Evolutionary conservation across 2,329 filamentous ascomycete species (phyloP), one percentile per base, ranked within the genome.

Genomic region (Fusarium pininemorale): DNA sequence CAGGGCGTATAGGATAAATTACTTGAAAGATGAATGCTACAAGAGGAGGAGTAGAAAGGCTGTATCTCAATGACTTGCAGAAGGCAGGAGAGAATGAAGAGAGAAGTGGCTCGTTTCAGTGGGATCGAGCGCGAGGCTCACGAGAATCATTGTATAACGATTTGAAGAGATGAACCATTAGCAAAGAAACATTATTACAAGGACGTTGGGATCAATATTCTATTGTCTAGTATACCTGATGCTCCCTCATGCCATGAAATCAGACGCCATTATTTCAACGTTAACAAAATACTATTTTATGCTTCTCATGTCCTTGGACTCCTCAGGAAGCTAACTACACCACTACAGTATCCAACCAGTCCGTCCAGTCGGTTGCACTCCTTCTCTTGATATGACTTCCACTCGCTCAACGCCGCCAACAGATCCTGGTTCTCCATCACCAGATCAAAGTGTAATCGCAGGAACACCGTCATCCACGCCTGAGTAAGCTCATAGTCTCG

Each of bases 381-480:
- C 77, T 85, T 86, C 80, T 91, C 90, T 81, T 96, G 93, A 77
- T 92, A 90, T 35, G 82, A 83, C 81, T 91, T 91, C 94, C 94
- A 98, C 75, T 88, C 87, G 59, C 83, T 82, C 69, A 98, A 83
- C 53, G 89, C 90, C 3, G 82, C 84, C 51, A 90, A 85, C 20
- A 96, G 81, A 37, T 81, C 78, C 73, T 85, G 83, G 81, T 79
- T 88, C 79, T 84, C 86, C 83, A 85, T 85, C 47, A 89, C 82
- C 42, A 87, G 72, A 73, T 90, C 88, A 72, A 89, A 89, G 82
- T 98, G 96, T 45, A 98, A 85, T 54, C 92, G 90, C 67, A 99
- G 81, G 79, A 98, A 97, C 3, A 98, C 96, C 5, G 93, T 92
- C 95, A 99, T 98, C 96, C 96, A 99, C 1, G 95, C 94, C 82